A percentile compares a stretch with the other conserved stretches of the same genome.
These are phyloP conservation scores for Rhodosporidiobolus odoratus DNA, from an alignment of 768 basidiomycete species.

Conservation along the genomic window DNA sequence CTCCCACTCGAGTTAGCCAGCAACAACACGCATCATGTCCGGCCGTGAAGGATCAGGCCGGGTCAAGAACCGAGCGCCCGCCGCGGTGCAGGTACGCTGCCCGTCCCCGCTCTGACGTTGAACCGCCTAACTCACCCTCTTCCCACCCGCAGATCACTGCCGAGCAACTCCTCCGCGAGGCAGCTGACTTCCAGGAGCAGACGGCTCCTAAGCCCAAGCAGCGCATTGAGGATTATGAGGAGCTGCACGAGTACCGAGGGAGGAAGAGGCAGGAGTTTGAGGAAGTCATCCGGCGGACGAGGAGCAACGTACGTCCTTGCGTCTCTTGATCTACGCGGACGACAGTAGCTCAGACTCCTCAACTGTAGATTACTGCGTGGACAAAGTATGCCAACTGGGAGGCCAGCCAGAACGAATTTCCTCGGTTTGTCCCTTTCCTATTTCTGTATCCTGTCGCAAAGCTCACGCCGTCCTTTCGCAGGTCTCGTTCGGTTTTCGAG, in stretches of 20 bases:
- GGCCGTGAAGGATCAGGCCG: conserved; percentile 33
- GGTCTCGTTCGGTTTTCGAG: conserved; percentile 87
- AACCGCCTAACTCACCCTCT: not conserved
- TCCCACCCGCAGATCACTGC: conserved; percentile 76
- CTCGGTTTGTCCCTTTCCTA: conserved; percentile 51
- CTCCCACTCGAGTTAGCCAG: too few species aligned
- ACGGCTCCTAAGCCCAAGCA: conserved; percentile 88
- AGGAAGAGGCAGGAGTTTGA: conserved; percentile 85
- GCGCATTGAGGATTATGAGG: conserved; percentile 91
- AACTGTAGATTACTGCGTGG: conserved; percentile 51
- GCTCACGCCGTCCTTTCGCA: conserved; percentile 1
- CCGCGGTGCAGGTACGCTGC: conserved; percentile 71
- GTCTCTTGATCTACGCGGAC: not conserved
- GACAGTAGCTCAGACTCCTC: not conserved
- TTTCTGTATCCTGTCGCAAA: too few species aligned
- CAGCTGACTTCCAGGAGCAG: conserved; percentile 94
- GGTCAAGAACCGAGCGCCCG: conserved; percentile 93
- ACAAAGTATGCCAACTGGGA: conserved; percentile 57
- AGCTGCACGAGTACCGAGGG: conserved; percentile 68
- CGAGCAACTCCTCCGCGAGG: conserved; percentile 95
- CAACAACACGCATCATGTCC: conserved; percentile 9
- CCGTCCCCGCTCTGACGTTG: conserved; percentile 34
- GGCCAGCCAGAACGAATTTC: conserved; percentile 94
- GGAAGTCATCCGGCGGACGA: conserved; percentile 57
- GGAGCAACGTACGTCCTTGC: conserved; percentile 44